phyloP scores from a whole-genome alignment of 371 early-diverging fungal species.

The Syncephalastrum sp. region DNA sequence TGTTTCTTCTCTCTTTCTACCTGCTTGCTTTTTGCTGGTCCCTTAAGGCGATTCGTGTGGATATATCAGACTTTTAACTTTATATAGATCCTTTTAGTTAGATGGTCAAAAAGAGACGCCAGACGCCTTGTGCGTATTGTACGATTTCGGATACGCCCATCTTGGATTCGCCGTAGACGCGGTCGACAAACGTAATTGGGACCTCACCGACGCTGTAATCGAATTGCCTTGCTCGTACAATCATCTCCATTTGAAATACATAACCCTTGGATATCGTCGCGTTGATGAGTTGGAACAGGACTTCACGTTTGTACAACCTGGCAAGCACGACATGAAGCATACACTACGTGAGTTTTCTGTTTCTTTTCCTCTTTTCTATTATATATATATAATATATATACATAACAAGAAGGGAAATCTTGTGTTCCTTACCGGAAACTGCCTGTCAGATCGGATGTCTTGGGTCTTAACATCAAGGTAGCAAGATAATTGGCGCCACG shows the following conservation, averaged over 20 bases:
- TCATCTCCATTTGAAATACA: constrained; percentile 99
- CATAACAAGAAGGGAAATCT: no score
- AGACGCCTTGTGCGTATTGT: constrained; percentile 88
- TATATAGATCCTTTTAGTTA: constrained; percentile 22
- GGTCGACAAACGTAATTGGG: constrained; percentile 97
- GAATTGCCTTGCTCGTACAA: constrained; percentile 94
- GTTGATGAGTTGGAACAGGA: constrained; percentile 81
- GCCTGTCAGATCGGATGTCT: constrained; percentile 96
- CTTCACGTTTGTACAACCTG: constrained; percentile 93
- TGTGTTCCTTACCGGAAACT: constrained; percentile 73
- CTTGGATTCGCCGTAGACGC: constrained; percentile 96
- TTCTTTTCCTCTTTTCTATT: not conserved
- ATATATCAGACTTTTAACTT: no score
- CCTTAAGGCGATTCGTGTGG: no score
- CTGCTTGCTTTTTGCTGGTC: no score
- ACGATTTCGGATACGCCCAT: constrained; percentile 95
- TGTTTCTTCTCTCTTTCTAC: no score
- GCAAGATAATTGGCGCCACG: constrained; percentile 98
- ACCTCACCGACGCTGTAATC: constrained; percentile 90
- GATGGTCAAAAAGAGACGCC: constrained; percentile 75
- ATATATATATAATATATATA: no score
- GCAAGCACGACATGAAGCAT: not conserved
- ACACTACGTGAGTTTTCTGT: not conserved
- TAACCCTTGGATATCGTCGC: constrained; percentile 95
- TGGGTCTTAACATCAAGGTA: constrained; percentile 85